Base-by-base conservation (phyloP, 2,329 filamentous ascomycete species). In the Claviceps lovelessii region DNA sequence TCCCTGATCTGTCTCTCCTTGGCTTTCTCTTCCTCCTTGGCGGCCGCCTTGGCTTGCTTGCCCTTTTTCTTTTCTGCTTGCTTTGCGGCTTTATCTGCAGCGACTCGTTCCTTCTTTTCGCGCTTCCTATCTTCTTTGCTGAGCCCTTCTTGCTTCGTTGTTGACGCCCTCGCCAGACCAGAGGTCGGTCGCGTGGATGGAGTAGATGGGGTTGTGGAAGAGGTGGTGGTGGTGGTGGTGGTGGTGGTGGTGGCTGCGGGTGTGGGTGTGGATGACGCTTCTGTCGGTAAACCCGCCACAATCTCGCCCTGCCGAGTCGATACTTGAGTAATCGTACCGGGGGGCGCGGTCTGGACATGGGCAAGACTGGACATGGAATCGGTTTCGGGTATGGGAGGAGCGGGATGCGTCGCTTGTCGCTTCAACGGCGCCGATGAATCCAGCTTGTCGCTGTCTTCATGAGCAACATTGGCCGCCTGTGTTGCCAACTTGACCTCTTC, bases 331-430 rank as follows among this genome's bases (percentile, higher is more conserved):
- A 63, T 56, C 49, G 65, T 56, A 15, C 62, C 62, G 7, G 84
- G 84, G 7, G 84, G 84, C 1, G 83, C 81, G 1, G 86, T 87
- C 28, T 76, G 74, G 9, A 82, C 80, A 62, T 88, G 84, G 28
- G 83, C 80, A 8, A 91, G 73, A 31, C 73, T 78, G 11, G 75
- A 72, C 62, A 84, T 78, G 1, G 72, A 67, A 13, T 80, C 76
- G 19, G 73, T 73, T 7, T 80, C 75, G 2, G 73, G 70, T 0
- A 70, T 62, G 10, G 73, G 70, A 4, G 72, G 70, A 29, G 65
- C 62, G 0, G 80, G 78, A 48, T 76, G 73, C 1, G 77, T 77
- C 45, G 71, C 65, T 57, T 78, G 74, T 64, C 77, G 72, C 54
- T 74, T 73, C 59, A 83, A 61, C 11, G 74, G 68, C 55, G 51